Conservation (phyloP, 2,329 filamentous ascomycete species). For the Penicillium occitanis region DNA sequence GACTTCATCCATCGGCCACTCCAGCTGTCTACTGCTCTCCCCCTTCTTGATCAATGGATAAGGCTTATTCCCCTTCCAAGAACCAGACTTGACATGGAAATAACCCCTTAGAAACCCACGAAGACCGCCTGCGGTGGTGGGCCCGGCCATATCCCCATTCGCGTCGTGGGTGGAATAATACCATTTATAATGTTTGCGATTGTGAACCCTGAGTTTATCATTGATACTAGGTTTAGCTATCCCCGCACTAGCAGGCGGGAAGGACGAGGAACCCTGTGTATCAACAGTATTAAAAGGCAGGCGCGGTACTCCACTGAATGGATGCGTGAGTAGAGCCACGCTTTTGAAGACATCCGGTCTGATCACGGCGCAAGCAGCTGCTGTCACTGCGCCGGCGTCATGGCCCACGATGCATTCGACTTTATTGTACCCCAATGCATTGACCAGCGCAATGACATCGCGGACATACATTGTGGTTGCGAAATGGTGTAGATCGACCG, state of each 20-base stretch:
- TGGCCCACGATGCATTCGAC: conserved; percentile 61
- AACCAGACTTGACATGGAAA: conserved; percentile 66
- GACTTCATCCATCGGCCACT: conserved; percentile 59
- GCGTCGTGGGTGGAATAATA: conserved; percentile 46
- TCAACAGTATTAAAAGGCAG: conserved; percentile 52
- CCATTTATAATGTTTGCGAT: conserved; percentile 69
- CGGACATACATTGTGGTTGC: conserved; percentile 59
- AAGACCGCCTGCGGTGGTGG: conserved; percentile 48
- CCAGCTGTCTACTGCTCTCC: not conserved
- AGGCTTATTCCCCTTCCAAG: conserved; percentile 58
- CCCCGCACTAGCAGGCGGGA: not conserved
- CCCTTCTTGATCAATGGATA: conserved; percentile 43
- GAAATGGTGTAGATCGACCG: conserved; percentile 59
- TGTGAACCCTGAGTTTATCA: conserved; percentile 53
- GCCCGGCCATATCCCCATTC: conserved; percentile 38
- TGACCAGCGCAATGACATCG: conserved; percentile 62
- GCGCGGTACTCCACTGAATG: conserved; percentile 55
- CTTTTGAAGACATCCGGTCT: conserved; percentile 65
- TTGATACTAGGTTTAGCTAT: conserved; percentile 45
- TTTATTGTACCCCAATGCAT: conserved; percentile 59
- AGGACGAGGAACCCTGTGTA: conserved; percentile 5
- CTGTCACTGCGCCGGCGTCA: conserved; percentile 64
- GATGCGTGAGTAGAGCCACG: conserved; percentile 65
- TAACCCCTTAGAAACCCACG: conserved; percentile 65
- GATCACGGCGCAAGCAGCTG: conserved; percentile 60